These are phyloP conservation scores for Calocera viscosa DNA, from an alignment of 768 basidiomycete genomes.

Conservation along the genomic window DNA sequence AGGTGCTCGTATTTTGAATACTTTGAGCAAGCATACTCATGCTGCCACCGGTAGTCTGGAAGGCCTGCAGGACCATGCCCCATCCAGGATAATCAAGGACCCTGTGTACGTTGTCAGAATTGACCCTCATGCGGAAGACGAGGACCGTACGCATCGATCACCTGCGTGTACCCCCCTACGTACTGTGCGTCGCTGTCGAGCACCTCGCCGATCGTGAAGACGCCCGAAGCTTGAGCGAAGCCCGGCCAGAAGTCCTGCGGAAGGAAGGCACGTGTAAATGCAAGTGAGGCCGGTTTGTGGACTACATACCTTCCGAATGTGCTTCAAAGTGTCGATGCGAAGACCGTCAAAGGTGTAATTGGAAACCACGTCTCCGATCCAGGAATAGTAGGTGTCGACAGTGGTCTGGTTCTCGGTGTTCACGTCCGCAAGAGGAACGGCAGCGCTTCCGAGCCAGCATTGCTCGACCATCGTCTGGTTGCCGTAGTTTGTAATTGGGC, in stretches of 20 bases:
- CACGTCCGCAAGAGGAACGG: constrained; percentile 28
- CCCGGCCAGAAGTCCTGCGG: constrained; percentile 26
- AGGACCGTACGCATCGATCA: neutral
- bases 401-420: constrained; percentile 26
- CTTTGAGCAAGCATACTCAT: constrained; percentile 5
- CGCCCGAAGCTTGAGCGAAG: constrained; percentile 24
- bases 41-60: constrained; percentile 9
- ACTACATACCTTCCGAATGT: constrained; percentile 21
- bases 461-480: constrained; percentile 39
- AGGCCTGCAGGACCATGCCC: constrained; percentile 9
- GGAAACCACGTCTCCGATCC: constrained; percentile 26
- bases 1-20: constrained; percentile 3
- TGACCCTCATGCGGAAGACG: neutral
- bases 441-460: constrained; percentile 28
- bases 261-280: too few species aligned
- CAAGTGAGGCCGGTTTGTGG: too few species aligned
- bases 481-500: constrained; percentile 33
- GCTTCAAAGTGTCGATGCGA: constrained; percentile 31
- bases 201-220: constrained; percentile 29
- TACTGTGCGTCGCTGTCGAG: constrained; percentile 13
- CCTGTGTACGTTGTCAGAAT: constrained; percentile 4
- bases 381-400: constrained; percentile 23
- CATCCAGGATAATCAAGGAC: constrained; percentile 15
- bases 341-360: constrained; percentile 29
- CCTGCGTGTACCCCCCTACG: constrained; percentile 11